phyloP scores from a whole-genome alignment of 805 yeast genomes.

The Saccharomycopsis capsularis region DNA sequence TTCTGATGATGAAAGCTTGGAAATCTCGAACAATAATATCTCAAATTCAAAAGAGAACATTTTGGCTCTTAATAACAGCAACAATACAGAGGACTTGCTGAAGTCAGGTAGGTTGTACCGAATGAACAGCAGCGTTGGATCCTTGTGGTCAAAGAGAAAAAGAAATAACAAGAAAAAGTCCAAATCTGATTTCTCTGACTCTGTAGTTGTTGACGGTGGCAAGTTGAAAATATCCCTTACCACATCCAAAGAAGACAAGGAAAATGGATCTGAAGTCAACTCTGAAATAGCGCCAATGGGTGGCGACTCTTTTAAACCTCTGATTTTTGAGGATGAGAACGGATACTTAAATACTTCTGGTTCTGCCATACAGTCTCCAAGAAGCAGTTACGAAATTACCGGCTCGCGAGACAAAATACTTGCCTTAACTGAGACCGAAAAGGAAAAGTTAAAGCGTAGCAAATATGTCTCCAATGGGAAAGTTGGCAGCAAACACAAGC shows the following conservation, averaged over 20 bases:
- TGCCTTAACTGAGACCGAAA: background rate
- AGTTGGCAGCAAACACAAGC: background rate
- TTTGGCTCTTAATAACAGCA: background rate
- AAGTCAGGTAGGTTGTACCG: background rate
- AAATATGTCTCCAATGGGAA: background rate
- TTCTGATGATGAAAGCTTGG: constrained; percentile 1
- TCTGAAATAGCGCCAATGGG: background rate
- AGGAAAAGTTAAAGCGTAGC: background rate
- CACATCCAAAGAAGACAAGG: background rate
- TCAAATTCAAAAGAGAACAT: background rate
- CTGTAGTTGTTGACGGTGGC: too few relatives aligned
- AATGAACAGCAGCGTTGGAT: constrained; percentile 5
- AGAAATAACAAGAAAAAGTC: background rate
- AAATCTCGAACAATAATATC: background rate
- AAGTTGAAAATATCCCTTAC: background rate
- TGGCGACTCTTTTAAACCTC: background rate
- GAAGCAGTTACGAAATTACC: background rate
- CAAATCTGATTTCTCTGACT: background rate
- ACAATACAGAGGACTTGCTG: background rate
- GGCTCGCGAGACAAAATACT: background rate
- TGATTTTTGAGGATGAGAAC: background rate
- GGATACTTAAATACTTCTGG: background rate
- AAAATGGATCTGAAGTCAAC: background rate
- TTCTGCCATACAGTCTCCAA: background rate
- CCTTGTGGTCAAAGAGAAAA: constrained; percentile 9